Base-by-base conservation (phyloP, 306 rosid species). In the Acacia crassicarpa region DNA sequence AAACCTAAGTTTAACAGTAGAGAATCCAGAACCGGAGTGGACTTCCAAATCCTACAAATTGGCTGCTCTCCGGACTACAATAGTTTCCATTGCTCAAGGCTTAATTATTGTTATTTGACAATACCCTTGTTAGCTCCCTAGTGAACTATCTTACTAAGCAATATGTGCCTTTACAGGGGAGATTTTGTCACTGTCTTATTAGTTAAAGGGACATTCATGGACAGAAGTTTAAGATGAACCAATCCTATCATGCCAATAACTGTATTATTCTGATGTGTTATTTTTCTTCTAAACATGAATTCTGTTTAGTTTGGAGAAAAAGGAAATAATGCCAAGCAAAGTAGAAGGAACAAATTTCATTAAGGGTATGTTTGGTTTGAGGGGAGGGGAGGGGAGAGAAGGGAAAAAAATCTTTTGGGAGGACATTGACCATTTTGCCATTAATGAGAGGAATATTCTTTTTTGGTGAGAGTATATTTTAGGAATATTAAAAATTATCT, bases 161-260 rank as follows among this genome's bases (percentile, higher is more conserved):
- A 16, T 62, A 12, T 44, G 41, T 43, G 68, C 25, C 0, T 5
- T 79, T 38, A 51, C 35, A 70, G 8, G 72, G 58, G 62, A 62
- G 63, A 46, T 22, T 76, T 72, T 72, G 22, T 63, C 27, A 17
- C 1, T 58, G 44, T 41, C 63, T 59, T 56, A 6, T 40, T 23
- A 20, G 76, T 72, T 80, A 68, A 53, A 17, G 8, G 67, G 40
- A 54, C 6, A 48, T 32, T 40, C 73, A 4, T 78, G 59, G 23
- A 9, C 22, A 9, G 30, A 54, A 14, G 62, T 81, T 56, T 16
- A 35, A 48, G n/a, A 71, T 81, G 61, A 77, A 43, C n/a, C 35
- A 77, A 65, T 72, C 53, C 62, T 13, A 75, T 72, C 19, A 69
- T 72, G 35, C 35, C 19, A 69, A 49, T 61, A 72, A 13, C 12